phyloP scores from a whole-genome alignment of 345 rosid species.

The Eutrema yunnanense region DNA sequence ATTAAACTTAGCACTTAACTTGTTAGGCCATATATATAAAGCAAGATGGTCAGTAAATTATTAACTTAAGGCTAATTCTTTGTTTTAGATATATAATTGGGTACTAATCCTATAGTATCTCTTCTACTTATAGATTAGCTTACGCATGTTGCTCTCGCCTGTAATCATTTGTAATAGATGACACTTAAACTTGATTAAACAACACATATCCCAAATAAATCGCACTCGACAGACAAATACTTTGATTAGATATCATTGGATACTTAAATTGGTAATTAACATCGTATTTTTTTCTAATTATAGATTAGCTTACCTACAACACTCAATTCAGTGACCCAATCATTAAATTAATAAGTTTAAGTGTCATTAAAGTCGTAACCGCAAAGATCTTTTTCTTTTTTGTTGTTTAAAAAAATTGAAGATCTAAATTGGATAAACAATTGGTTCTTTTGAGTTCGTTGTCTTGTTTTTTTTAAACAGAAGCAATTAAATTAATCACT shows the following conservation, averaged over 20 bases:
- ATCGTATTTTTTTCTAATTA: neutral
- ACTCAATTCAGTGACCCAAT: neutral
- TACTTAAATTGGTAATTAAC: neutral
- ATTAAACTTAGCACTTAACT: neutral
- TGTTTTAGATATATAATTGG: too few relatives aligned
- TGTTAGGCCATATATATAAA: neutral
- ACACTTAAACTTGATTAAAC: too few relatives aligned
- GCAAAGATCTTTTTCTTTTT: neutral
- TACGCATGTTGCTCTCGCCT: too few relatives aligned
- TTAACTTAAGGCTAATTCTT: neutral
- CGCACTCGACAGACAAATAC: too few relatives aligned
- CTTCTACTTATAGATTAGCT: too few relatives aligned
- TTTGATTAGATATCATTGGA: neutral
- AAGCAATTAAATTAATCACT: neutral
- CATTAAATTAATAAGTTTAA: slow-evolving; percentile 15
- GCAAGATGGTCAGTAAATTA: neutral
- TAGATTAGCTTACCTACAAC: neutral
- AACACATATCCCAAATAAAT: too few relatives aligned
- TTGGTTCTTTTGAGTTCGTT: neutral
- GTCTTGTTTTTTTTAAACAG: neutral
- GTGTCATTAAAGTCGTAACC: neutral
- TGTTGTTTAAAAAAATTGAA: neutral
- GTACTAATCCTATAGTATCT: too few relatives aligned
- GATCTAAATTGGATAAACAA: neutral
- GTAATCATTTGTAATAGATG: too few relatives aligned